Evolutionary conservation across 495 filamentous ascomycete species (phyloP), one percentile per base, ranked within the genome.

Genomic region (Aspergillus nidulans): DNA sequence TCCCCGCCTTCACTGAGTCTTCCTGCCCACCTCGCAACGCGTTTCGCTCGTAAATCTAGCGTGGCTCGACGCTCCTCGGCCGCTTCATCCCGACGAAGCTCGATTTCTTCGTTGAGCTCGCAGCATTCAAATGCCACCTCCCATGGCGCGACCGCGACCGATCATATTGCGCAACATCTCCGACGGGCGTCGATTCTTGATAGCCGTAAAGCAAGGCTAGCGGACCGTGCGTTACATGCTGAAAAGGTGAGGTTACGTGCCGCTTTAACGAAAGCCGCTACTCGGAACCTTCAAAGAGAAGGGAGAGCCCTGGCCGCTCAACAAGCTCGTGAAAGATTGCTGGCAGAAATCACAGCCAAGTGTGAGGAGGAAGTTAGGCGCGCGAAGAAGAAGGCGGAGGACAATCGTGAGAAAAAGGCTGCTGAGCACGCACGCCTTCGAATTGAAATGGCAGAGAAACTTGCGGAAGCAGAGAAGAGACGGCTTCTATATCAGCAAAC

Each of bases 311-410:
- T 96, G 55, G 91, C 92, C n/a, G 94, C 95, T 4, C 87, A 95
- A 45, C 84, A 95, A 57, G 87, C 92, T 18, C 83, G 95, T 38
- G 90, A 97, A 76, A 88, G 89, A 62, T 89, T 96, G 46, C 70
- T 98, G 20, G 94, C 91, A 0, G 91, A 96, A 68, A 95, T 97
- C 24, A 88, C 92, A 10, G 94, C 92, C 34, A 85, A 85, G 62
- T 97, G 95, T 67, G 92, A 95, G 49, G 92, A 92, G 65, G 94
- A 98, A 70, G 94, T 98, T 44, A 88, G 88, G 61, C 81, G 92
- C 43, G 94, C 95, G 48, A 98, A 98, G 77, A 87, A 88, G 44
- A 81, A 96, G 43, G 94, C 94, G 2, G 90, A 95, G 73, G 92
- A 86, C 54, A 92, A 89, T 73, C 89, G 92, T 65, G 91, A 92